Conservation (phyloP, 179 eudicot species). For the Spinacia oleracea region DNA sequence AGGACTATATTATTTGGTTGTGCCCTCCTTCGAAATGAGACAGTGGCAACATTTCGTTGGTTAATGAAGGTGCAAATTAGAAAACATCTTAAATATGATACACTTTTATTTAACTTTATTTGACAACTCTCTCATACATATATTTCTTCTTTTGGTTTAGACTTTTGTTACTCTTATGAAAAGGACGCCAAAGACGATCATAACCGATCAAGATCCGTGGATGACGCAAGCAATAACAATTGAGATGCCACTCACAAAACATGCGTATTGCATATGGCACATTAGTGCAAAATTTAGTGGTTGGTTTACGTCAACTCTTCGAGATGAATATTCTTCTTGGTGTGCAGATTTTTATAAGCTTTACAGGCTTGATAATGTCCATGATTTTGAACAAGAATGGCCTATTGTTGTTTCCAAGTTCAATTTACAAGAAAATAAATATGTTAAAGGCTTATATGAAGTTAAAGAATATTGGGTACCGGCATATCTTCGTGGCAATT, state of each 20-base stretch:
- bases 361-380: too few species aligned
- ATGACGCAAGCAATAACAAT: conserved; percentile 17
- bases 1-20: conserved; percentile 25
- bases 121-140: not conserved
- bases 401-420: conserved; percentile 9
- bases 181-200: conserved; percentile 14
- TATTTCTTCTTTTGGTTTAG: too few species aligned
- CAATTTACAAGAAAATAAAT: conserved; percentile 7
- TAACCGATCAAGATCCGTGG: conserved; percentile 31
- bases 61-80: conserved; percentile 16
- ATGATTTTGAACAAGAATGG: conserved; percentile 30
- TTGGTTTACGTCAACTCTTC: conserved; percentile 21
- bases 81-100: too few species aligned
- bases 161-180: conserved; percentile 11
- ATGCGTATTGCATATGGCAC: conserved; percentile 27
- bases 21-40: conserved; percentile 29
- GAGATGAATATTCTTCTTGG: conserved; percentile 14
- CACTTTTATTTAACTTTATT: not conserved
- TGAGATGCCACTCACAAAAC: not conserved
- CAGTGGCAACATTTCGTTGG: conserved; percentile 12
- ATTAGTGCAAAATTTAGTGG: conserved; percentile 25
- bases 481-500: conserved; percentile 18
- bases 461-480: conserved; percentile 13
- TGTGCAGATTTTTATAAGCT: conserved; percentile 22
- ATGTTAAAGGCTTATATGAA: conserved; percentile 10